Conservation (phyloP, 192 early-diverging fungal species). For the Coemansia aciculifera region DNA sequence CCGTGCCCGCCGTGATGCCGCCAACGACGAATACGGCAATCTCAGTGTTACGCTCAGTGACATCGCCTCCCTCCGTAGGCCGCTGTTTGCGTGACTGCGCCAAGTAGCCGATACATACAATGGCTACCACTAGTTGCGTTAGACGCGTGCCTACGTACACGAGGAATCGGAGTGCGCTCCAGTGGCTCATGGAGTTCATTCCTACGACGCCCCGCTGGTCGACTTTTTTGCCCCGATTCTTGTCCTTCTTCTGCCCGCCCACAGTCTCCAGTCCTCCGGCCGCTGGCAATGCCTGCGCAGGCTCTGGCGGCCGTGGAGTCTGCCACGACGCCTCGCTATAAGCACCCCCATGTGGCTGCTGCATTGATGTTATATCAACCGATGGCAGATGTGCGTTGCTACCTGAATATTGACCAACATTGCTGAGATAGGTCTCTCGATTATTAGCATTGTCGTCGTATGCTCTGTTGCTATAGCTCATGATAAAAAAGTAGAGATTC, state of each 20-base stretch:
- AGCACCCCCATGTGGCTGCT: conserved; percentile 21
- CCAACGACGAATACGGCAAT: conserved; percentile 31
- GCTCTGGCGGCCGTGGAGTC: not conserved
- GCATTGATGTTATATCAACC: conserved; percentile 41
- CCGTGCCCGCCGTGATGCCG: conserved; percentile 25
- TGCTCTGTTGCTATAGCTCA: not conserved
- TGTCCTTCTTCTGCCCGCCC: not conserved
- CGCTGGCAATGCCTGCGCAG: not conserved
- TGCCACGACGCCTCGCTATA: conserved; percentile 39
- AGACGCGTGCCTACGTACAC: conserved; percentile 32
- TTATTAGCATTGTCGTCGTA: not conserved
- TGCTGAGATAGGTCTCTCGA: not conserved
- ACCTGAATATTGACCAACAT: not conserved
- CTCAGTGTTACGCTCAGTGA: conserved; percentile 29
- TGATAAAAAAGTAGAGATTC: not conserved
- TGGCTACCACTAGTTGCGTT: conserved; percentile 29
- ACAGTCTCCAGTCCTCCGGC: conserved; percentile 6
- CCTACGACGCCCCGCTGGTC: conserved; percentile 16
- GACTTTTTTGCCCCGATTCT: not conserved
- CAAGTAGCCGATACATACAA: conserved; percentile 39
- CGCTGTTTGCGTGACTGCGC: conserved; percentile 34
- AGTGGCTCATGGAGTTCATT: conserved; percentile 27
- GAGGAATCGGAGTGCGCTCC: conserved; percentile 27
- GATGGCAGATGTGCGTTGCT: conserved; percentile 7
- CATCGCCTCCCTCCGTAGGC: conserved; percentile 4